A percentile compares a stretch with the other conserved stretches of the same genome.
These are phyloP conservation scores for Tuber microsphaerosporum DNA, from an alignment of 495 filamentous ascomycete species.

Conservation along the genomic window DNA sequence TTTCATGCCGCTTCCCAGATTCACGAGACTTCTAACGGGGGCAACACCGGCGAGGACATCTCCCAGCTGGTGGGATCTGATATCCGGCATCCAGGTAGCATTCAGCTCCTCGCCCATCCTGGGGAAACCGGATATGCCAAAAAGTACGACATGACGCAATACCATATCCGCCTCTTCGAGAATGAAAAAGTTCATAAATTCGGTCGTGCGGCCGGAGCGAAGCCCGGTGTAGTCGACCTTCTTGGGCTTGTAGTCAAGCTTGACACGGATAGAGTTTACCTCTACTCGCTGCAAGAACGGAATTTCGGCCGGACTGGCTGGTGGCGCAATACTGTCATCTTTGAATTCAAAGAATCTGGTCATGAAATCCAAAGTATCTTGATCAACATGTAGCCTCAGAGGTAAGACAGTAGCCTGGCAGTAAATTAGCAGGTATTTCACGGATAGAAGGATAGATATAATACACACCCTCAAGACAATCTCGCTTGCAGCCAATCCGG, in stretches of 20 bases:
- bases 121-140: slow-evolving; percentile 84
- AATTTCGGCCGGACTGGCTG: slow-evolving; percentile 56
- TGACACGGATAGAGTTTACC: slow-evolving; percentile 71
- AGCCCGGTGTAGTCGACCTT: slow-evolving; percentile 89
- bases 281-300: slow-evolving; percentile 89
- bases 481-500: slow-evolving; percentile 78
- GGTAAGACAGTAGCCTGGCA: slow-evolving; percentile 68
- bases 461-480: slow-evolving; percentile 67
- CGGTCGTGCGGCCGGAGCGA: slow-evolving; percentile 93
- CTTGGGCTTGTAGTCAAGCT: slow-evolving; percentile 96
- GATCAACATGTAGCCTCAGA: slow-evolving; percentile 87
- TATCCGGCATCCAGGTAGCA: slow-evolving; percentile 94
- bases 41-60: slow-evolving; percentile 84
- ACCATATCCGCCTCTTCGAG: slow-evolving; percentile 83
- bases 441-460: neutral
- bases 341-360: slow-evolving; percentile 97
- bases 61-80: slow-evolving; percentile 82
- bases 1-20: slow-evolving; percentile 76
- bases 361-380: slow-evolving; percentile 96
- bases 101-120: slow-evolving; percentile 79
- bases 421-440: slow-evolving; percentile 25
- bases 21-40: slow-evolving; percentile 78
- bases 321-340: slow-evolving; percentile 57
- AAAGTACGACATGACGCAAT: slow-evolving; percentile 80
- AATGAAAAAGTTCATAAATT: slow-evolving; percentile 98